Conservation (phyloP, 768 basidiomycete species). For the Hydnum rufescens region DNA sequence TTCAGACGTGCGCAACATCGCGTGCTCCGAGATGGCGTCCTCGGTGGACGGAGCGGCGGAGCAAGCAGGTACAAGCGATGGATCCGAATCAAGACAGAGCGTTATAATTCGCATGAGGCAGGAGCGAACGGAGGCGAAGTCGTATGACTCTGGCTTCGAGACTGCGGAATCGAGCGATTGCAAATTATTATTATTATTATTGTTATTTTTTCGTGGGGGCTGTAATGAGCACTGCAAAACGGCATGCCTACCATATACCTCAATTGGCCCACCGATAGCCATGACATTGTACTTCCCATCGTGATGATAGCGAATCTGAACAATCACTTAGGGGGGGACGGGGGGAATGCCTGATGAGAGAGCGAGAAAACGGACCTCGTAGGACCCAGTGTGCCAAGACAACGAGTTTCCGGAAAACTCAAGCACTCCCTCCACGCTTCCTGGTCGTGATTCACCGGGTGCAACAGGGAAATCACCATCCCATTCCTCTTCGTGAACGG, state of each 20-base stretch:
- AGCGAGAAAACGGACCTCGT: slow-evolving; percentile 40
- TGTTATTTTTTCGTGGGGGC: too few relatives aligned
- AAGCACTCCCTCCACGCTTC: slow-evolving; percentile 27
- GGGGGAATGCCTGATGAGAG: not conserved
- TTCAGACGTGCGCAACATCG: slow-evolving; percentile 37
- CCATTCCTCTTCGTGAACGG: slow-evolving; percentile 83
- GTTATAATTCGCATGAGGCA: slow-evolving; percentile 61
- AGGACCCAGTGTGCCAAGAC: slow-evolving; percentile 71
- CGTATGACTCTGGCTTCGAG: slow-evolving; percentile 40
- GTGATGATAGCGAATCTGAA: slow-evolving; percentile 75
- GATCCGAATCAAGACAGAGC: slow-evolving; percentile 73
- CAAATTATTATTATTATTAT: slow-evolving; percentile 9
- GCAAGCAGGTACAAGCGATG: slow-evolving; percentile 32
- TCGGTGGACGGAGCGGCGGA: slow-evolving; percentile 25
- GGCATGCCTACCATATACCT: slow-evolving; percentile 56
- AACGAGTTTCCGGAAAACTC: slow-evolving; percentile 61
- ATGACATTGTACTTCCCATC: slow-evolving; percentile 97
- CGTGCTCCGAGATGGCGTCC: too few relatives aligned
- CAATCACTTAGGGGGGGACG: not conserved
- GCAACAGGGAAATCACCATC: slow-evolving; percentile 63
- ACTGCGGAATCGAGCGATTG: slow-evolving; percentile 25
- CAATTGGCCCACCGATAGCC: slow-evolving; percentile 63
- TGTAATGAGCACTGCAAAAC: not conserved
- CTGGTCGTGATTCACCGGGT: slow-evolving; percentile 22
- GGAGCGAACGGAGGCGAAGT: slow-evolving; percentile 43